Evolutionary conservation across 257 asterid genomes (phyloP).

Genomic region (Coffea eugenioides): DNA sequence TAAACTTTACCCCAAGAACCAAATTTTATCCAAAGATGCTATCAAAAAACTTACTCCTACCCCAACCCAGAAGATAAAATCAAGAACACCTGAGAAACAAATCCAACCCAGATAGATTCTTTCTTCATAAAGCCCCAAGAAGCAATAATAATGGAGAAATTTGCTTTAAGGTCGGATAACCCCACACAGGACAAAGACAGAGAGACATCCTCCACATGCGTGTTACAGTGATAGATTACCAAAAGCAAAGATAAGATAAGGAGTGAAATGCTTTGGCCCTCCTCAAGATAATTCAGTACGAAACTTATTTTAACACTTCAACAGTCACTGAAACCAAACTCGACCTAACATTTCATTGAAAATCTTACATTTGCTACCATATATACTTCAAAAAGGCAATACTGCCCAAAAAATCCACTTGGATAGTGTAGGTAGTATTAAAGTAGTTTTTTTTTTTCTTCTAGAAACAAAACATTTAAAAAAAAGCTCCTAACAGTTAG

Average conservation of each 20-base stretch:
- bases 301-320: not conserved
- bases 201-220: conserved; percentile 17
- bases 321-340: conserved; percentile 28
- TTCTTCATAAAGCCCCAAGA: not conserved
- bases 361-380: too few species aligned
- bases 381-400: too few species aligned
- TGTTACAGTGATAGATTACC: conserved; percentile 1
- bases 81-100: not conserved
- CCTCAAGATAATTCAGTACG: conserved; percentile 5
- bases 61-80: conserved; percentile 26
- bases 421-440: too few species aligned
- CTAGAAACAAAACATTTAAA: conserved; percentile 1
- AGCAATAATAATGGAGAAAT: not conserved
- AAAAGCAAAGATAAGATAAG: not conserved
- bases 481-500: not conserved
- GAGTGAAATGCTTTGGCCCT: not conserved
- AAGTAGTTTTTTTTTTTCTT: not conserved
- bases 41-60: conserved; percentile 19
- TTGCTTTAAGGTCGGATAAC: conserved; percentile 4
- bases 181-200: not conserved
- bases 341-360: too few species aligned
- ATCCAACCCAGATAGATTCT: conserved; percentile 9
- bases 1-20: conserved; percentile 23
- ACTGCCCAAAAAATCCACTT: too few species aligned
- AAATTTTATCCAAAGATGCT: conserved; percentile 14